Base-by-base conservation (phyloP, 2,329 filamentous ascomycete species). In the Penicillium sp. region DNA sequence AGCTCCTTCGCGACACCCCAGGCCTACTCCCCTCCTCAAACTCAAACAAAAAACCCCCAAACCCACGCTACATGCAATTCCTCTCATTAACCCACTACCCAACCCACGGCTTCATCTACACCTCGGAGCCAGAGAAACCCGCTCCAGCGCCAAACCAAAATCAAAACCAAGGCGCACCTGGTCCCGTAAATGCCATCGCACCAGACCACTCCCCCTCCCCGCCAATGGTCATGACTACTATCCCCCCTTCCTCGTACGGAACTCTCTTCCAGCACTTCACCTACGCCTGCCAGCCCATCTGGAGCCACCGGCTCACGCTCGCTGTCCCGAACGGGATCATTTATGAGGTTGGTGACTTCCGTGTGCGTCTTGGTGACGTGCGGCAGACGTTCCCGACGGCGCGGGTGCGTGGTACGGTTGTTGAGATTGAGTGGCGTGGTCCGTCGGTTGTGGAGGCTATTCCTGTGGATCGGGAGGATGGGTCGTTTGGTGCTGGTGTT, bases 371-470 rank as follows among this genome's bases (percentile, higher is more conserved):
- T 10, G 77, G 76, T 13, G 77, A 79, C 37, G 71, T 79, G 54
- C 71, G 74, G 5, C 77, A 78, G 63, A 75, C 71, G 35, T 68
- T 69, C 38, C 76, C 76, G 15, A 65, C 65, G 25, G 73, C 63
- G 9, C 65, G 75, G 19, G 60, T 72, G 10, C 73, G 75, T n/a
- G 77, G 77, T 0, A 75, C 75, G 2, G 69, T 78, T n/a, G 69
- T 78, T n/a, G 77, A 79, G 62, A 72, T 79, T 33, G 75, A 78
- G 57, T 79, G 75, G 71, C 64, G 67, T 27, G 76, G 75, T 0
- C 74, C 75, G 19, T 75, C 73, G 15, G 47, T 76, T 49, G 58
- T 73, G 21, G 58, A 68, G 10, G 64, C 68, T 17, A 58, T 72
- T 47, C 49, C 57, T 23, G 41, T 50, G n/a, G 54, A 55, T 4